These are phyloP conservation scores for Fusarium albidum DNA, from an alignment of 2,329 filamentous ascomycete genomes.

Conservation along the genomic window DNA sequence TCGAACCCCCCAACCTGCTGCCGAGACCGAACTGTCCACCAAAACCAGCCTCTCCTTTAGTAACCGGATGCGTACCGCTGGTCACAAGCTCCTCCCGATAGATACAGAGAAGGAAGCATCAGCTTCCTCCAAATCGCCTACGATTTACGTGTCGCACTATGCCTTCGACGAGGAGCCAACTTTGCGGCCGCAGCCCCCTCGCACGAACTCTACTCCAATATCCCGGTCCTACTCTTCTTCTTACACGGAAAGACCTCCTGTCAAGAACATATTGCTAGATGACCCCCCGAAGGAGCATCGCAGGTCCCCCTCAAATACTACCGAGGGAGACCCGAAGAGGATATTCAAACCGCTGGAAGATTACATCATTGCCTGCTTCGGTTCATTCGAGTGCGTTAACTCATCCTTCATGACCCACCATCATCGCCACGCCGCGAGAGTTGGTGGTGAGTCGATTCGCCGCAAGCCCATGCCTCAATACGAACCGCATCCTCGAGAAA, in stretches of 20 bases:
- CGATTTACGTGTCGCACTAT: constrained; percentile 36
- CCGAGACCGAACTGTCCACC: constrained; percentile 19
- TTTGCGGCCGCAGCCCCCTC: constrained; percentile 45
- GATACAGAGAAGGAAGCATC: constrained; percentile 11
- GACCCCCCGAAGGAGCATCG: constrained; percentile 22
- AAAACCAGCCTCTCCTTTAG: constrained; percentile 32
- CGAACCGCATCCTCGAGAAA: constrained; percentile 55
- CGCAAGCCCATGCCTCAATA: constrained; percentile 38
- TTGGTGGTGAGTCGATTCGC: constrained; percentile 38
- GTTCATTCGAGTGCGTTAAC: constrained; percentile 77
- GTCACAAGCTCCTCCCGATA: constrained; percentile 11
- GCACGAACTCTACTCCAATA: constrained; percentile 29
- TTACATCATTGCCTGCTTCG: constrained; percentile 75
- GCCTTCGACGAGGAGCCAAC: constrained; percentile 51
- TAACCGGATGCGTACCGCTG: constrained; percentile 28
- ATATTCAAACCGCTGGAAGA: constrained; percentile 82
- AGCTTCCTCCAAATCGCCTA: constrained; percentile 21
- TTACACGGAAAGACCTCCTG: constrained; percentile 49
- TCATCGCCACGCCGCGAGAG: constrained; percentile 45
- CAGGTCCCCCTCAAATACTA: constrained; percentile 26
- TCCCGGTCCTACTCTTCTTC: constrained; percentile 56
- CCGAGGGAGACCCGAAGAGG: constrained; percentile 54
- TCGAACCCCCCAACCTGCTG: constrained; percentile 19
- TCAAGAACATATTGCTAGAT: constrained; percentile 27
- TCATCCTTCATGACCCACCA: constrained; percentile 70